These are phyloP conservation scores for Passiflora organensis DNA, from an alignment of 345 rosid genomes.

Conservation along the genomic window DNA sequence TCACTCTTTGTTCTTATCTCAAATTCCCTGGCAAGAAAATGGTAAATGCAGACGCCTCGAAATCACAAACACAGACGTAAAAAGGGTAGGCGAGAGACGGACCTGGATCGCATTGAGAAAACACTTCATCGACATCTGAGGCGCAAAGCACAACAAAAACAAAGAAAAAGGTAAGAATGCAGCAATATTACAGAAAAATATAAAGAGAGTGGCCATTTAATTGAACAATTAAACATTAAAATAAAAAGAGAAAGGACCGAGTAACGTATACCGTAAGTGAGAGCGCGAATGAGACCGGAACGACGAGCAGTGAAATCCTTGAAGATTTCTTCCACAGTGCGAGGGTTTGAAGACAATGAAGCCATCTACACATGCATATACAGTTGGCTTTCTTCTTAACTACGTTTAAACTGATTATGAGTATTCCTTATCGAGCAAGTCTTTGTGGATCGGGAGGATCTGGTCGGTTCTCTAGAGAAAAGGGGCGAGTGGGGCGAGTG, in stretches of 20 bases:
- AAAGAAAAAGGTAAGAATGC: not conserved
- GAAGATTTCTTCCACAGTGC: conserved; percentile 93
- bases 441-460: no score
- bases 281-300: conserved; percentile 81
- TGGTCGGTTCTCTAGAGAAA: no score
- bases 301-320: conserved; percentile 79
- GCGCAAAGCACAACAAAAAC: not conserved
- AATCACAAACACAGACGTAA: not conserved
- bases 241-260: conserved; percentile 3
- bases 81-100: conserved; percentile 7
- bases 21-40: not conserved
- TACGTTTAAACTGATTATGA: no score
- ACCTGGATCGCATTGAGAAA: conserved; percentile 97
- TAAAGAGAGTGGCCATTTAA: no score
- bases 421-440: no score
- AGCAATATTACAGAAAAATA: no score
- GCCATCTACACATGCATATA: conserved; percentile 14
- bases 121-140: conserved; percentile 89
- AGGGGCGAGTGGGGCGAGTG: no score
- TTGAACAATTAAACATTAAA: not conserved
- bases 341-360: conserved; percentile 53
- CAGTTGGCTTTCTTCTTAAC: no score
- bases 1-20: not conserved
- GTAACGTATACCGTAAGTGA: conserved; percentile 51
- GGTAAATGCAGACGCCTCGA: not conserved